These are phyloP conservation scores for Beauveria medogensis DNA, from an alignment of 2,329 filamentous ascomycete genomes.

Conservation along the genomic window DNA sequence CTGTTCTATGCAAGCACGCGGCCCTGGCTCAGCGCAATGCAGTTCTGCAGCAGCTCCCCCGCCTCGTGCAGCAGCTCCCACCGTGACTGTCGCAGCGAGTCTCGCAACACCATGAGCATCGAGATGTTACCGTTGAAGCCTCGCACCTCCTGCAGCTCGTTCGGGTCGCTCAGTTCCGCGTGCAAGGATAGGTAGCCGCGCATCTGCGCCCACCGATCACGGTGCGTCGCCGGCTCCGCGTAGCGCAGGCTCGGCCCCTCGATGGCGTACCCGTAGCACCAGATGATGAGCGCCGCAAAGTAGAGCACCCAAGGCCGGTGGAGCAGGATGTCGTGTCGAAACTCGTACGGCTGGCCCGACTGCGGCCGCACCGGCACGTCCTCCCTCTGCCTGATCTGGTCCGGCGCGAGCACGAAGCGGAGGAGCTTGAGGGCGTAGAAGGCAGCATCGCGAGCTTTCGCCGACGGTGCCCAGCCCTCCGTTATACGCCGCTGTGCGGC, in stretches of 20 bases:
- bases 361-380: conserved; percentile 32
- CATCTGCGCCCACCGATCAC: conserved; percentile 71
- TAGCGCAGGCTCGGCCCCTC: conserved; percentile 58
- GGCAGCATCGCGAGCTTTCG: conserved; percentile 80
- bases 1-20: not conserved
- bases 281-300: conserved; percentile 84
- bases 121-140: conserved; percentile 80
- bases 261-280: conserved; percentile 87
- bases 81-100: conserved; percentile 71
- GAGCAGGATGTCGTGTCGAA: conserved; percentile 79
- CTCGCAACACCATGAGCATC: conserved; percentile 70
- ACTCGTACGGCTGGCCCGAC: conserved; percentile 55
- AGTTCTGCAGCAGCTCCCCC: conserved; percentile 69
- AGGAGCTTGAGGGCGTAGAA: conserved; percentile 90
- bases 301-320: conserved; percentile 95
- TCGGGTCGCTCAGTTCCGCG: conserved; percentile 63
- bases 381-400: conserved; percentile 26
- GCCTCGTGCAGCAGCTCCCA: conserved; percentile 93
- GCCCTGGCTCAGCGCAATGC: conserved; percentile 52
- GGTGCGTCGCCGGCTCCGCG: conserved; percentile 43
- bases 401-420: conserved; percentile 67
- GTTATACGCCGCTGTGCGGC: conserved; percentile 78
- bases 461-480: conserved; percentile 80
- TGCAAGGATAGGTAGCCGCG: conserved; percentile 65
- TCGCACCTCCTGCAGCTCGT: conserved; percentile 63